Percentiles rank a stretch among this genome's conserved stretches.
Evolutionary conservation across 108 stramenopile species (phyloP).

Genomic region (Stephanodiscus minutulus): DNA sequence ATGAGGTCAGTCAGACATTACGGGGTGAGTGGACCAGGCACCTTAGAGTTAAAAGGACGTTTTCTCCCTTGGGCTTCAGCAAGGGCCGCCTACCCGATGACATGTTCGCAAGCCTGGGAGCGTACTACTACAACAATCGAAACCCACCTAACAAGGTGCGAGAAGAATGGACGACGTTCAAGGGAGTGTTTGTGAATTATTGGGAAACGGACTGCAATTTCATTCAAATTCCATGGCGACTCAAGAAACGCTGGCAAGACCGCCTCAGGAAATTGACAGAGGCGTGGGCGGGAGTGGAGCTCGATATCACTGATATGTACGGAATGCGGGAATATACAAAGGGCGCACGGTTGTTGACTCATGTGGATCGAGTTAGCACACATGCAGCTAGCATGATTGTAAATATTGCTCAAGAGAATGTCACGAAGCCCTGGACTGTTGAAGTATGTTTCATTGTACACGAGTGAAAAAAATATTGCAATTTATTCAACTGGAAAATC

Average conservation of each 20-base stretch:
- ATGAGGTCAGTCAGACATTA: conserved; percentile 51
- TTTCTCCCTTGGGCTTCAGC: conserved; percentile 56
- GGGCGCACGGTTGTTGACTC: conserved; percentile 81
- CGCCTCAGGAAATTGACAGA: conserved; percentile 66
- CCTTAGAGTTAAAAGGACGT: conserved; percentile 52
- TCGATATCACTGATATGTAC: conserved; percentile 90
- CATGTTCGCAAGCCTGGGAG: conserved; percentile 71
- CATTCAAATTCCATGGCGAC: conserved; percentile 66
- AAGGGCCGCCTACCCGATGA: conserved; percentile 67
- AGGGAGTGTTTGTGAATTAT: conserved; percentile 86
- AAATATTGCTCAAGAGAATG: conserved; percentile 83
- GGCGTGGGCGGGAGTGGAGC: conserved; percentile 74
- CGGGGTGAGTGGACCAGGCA: conserved; percentile 57
- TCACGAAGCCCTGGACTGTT: conserved; percentile 75
- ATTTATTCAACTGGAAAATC: background rate
- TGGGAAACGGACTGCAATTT: conserved; percentile 76
- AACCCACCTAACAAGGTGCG: conserved; percentile 38
- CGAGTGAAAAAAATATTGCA: background rate
- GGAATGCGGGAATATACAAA: conserved; percentile 86
- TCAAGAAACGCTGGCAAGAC: conserved; percentile 68
- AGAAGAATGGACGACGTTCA: conserved; percentile 73
- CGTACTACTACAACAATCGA: conserved; percentile 81
- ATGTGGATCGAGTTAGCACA: conserved; percentile 84
- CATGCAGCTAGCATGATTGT: conserved; percentile 91
- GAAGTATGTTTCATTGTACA: conserved; percentile 41